phyloP scores from a whole-genome alignment of 176 grass and related monocot species.

The Musa troglodytarum region DNA sequence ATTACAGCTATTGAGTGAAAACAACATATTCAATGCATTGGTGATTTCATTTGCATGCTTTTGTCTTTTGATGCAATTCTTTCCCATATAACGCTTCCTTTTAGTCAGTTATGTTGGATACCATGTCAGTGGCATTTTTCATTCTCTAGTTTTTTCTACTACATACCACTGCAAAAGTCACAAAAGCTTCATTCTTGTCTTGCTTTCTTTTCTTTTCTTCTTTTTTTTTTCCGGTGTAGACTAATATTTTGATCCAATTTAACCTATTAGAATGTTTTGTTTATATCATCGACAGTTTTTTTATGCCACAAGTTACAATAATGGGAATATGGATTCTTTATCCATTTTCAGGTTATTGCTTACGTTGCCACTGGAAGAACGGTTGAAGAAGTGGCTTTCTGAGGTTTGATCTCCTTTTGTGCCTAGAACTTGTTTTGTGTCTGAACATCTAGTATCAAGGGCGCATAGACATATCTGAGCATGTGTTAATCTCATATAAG shows the following conservation, averaged over 20 bases:
- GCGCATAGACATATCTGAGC: neutral
- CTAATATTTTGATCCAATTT: neutral
- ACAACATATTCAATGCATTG: no score
- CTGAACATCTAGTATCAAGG: neutral
- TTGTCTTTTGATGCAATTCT: no score
- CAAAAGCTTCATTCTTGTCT: no score
- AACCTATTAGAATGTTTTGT: neutral
- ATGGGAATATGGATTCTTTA: neutral
- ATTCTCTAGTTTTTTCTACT: no score
- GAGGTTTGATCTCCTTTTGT: constrained; percentile 32
- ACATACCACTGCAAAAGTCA: no score
- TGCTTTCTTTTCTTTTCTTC: neutral
- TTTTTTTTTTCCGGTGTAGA: no score
- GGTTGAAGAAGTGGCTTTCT: constrained; percentile 56
- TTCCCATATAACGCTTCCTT: no score
- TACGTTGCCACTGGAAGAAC: constrained; percentile 40
- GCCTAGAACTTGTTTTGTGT: neutral
- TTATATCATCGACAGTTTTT: neutral
- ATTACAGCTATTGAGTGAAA: no score
- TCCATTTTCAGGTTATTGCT: constrained; percentile 31
- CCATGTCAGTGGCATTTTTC: no score
- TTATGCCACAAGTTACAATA: neutral
- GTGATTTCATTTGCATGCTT: no score
- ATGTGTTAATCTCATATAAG: no score
- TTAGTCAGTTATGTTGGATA: no score